These are phyloP conservation scores for Solanum tacnaense DNA, from an alignment of 257 asterid genomes.

Conservation along the genomic window DNA sequence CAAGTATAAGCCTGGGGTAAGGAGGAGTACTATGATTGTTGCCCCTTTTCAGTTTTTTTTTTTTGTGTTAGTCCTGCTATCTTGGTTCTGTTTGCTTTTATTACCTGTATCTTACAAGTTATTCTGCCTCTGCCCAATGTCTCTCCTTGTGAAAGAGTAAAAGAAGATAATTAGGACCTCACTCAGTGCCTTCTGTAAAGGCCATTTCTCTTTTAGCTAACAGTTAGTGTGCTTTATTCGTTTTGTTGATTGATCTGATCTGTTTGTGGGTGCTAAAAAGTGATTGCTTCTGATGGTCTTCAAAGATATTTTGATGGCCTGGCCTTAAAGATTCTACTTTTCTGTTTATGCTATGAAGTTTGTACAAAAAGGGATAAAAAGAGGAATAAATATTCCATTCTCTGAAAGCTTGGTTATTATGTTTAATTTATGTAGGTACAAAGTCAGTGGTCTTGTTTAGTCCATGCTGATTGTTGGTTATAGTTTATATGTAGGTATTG, in stretches of 20 bases:
- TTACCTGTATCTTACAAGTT: neutral
- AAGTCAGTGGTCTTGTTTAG: neutral
- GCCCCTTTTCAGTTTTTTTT: neutral
- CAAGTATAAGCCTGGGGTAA: conserved; percentile 96
- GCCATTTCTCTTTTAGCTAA: neutral
- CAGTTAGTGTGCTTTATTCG: neutral
- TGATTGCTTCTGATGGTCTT: neutral
- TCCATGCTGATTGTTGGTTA: neutral
- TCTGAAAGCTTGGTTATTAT: neutral
- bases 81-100: neutral
- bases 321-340: neutral
- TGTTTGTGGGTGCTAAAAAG: neutral
- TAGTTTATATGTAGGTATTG: neutral
- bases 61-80: neutral
- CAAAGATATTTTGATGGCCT: neutral
- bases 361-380: neutral
- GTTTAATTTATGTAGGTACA: neutral
- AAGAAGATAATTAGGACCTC: neutral
- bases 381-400: neutral
- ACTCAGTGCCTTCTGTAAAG: neutral
- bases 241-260: neutral
- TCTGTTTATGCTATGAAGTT: neutral
- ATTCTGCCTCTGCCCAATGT: neutral
- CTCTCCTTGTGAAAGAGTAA: neutral
- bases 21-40: neutral